Conservation (phyloP, 345 rosid genomes). For the Punica granatum region DNA sequence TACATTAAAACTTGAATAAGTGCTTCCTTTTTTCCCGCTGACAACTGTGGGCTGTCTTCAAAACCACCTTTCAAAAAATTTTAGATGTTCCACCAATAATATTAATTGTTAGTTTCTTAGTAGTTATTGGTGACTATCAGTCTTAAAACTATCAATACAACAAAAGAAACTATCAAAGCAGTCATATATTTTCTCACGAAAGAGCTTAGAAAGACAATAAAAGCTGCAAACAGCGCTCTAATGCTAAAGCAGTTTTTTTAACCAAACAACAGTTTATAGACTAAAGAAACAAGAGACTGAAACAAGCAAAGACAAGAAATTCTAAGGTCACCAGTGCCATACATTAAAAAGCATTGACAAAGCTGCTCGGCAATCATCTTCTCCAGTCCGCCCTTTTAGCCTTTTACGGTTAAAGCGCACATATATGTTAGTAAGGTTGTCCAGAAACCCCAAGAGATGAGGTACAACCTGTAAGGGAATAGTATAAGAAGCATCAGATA, state of each 20-base stretch:
- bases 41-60: too few species aligned
- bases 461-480: conserved; percentile 69
- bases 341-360: conserved; percentile 91
- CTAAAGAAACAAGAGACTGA: not conserved
- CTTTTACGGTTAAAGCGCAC: conserved; percentile 97
- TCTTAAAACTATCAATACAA: too few species aligned
- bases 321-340: conserved; percentile 6
- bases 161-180: too few species aligned
- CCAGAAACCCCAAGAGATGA: conserved; percentile 85
- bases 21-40: not conserved
- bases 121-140: too few species aligned
- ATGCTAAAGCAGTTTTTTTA: not conserved
- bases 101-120: too few species aligned
- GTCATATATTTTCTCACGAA: too few species aligned
- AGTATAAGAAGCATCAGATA: not conserved
- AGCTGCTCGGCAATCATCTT: conserved; percentile 80
- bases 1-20: not conserved
- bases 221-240: not conserved
- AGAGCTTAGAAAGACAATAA: not conserved
- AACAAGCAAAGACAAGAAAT: not conserved
- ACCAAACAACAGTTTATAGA: not conserved
- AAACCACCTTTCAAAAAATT: not conserved
- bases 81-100: not conserved
- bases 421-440: conserved; percentile 91
- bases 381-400: conserved; percentile 89